Evolutionary conservation across 148 eudicot species (phyloP).

Genomic region (Diospyros lotus): DNA sequence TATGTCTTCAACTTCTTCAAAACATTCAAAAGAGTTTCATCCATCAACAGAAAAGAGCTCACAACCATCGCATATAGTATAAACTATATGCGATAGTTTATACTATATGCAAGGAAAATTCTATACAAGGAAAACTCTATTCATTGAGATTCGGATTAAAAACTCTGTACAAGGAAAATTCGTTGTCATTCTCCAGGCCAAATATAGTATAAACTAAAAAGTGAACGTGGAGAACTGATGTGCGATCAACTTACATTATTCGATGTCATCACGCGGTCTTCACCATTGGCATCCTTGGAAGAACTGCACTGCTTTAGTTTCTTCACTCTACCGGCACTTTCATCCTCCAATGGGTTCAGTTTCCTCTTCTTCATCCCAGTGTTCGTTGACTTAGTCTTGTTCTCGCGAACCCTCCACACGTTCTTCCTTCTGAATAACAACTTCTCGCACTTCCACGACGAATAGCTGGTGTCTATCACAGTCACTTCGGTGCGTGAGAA

Average conservation of each 20-base stretch:
- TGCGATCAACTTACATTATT: conserved; percentile 21
- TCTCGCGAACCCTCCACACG: conserved; percentile 80
- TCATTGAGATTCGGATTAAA: neutral
- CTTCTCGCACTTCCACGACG: conserved; percentile 63
- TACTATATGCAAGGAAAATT: no score
- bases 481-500: conserved; percentile 73
- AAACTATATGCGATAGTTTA: no score
- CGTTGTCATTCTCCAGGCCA: neutral
- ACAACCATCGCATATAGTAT: neutral
- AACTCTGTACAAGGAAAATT: neutral
- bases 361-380: conserved; percentile 48
- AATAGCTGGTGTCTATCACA: conserved; percentile 70
- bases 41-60: neutral
- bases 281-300: conserved; percentile 16
- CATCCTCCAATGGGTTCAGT: conserved; percentile 11
- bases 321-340: conserved; percentile 18
- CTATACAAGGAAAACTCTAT: no score
- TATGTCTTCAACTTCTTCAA: neutral
- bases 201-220: neutral
- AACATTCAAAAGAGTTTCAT: neutral
- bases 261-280: neutral
- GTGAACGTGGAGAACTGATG: neutral
- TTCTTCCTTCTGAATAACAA: conserved; percentile 70
- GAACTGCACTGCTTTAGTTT: conserved; percentile 23
- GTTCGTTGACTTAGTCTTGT: conserved; percentile 33